Base-by-base conservation (phyloP, 1,139 yeast genomes). In the Suhomyces taliae region DNA sequence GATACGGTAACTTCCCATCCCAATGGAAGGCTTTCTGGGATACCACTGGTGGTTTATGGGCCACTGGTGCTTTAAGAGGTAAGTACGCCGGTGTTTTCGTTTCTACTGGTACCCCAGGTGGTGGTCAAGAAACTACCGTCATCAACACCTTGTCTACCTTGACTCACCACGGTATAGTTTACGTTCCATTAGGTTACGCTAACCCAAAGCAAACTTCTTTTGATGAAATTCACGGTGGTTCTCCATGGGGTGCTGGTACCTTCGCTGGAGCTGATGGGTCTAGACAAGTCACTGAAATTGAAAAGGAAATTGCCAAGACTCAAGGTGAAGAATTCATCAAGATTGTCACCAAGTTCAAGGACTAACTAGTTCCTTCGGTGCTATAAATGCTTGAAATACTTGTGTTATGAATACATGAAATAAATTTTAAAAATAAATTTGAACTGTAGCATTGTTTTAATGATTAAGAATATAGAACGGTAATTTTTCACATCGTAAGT, bases 181-280 rank as follows among this genome's bases (percentile, higher is more conserved):
- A 63, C 65, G 85, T 88, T 47, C 96, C 96, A 62, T 78, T 88
- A 57, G 96, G 96, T 62, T 87, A 83, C 75, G 83, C 81, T 58
- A 69, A 79, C 69, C 76, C 78, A 40, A 78, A 78, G 57, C 66
- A 84, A 54, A 67, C 87, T 50, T 78, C 78, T 69, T 66, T 87
- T 50, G 76, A 74, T 15, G 90, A 87, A 72, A 79, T 82, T 49
- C 95, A 86, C 65, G 96, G 95, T 64, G 87, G 87, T 55, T 83
- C 93, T 47, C 81, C 96, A 49, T 88, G 93, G 90, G 96, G 96
- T 70, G 90, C 96, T 43, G 95, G 95, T 61, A 73, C 90, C 49
- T 77, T 78, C 58, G 91, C 96, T 35, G 91, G 84, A 57, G 76
- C 78, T 49, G 93, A 86, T 59, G 96, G 96, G 57, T 82, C 90